Evolutionary conservation across 148 eudicot species (phyloP).

Genomic region (Salicornia ramosissima): DNA sequence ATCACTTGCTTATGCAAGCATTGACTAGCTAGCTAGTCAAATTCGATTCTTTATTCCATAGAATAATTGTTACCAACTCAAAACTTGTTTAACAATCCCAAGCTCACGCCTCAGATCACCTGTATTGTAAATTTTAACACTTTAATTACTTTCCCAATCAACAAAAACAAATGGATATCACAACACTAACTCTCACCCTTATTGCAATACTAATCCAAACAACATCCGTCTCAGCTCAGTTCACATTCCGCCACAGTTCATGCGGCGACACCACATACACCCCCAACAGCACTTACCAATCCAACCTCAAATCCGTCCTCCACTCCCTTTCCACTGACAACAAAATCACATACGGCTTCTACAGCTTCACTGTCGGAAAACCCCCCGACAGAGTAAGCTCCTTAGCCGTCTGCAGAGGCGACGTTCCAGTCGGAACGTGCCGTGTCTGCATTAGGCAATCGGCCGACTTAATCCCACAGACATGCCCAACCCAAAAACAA

Average conservation of each 20-base stretch:
- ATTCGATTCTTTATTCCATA: no score
- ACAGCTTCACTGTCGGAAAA: slow-evolving; percentile 21
- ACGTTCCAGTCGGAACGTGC: slow-evolving; percentile 24
- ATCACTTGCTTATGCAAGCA: no score
- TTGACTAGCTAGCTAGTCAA: no score
- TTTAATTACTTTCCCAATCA: not conserved
- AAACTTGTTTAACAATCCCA: no score
- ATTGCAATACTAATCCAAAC: not conserved
- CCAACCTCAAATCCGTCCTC: slow-evolving; percentile 22
- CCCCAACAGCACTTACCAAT: slow-evolving; percentile 24
- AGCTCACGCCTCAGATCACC: no score
- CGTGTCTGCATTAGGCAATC: slow-evolving; percentile 14
- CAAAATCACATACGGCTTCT: slow-evolving; percentile 23
- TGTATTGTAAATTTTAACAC: no score
- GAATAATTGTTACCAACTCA: no score
- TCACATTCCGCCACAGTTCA: slow-evolving; percentile 5
- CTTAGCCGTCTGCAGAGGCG: slow-evolving; percentile 22
- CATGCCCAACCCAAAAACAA: slow-evolving; percentile 14
- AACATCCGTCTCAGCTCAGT: slow-evolving; percentile 2
- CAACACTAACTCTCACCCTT: not conserved
- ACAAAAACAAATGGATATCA: not conserved
- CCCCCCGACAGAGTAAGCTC: slow-evolving; percentile 18
- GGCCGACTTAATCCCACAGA: not conserved
- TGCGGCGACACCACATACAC: slow-evolving; percentile 9
- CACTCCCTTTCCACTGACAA: slow-evolving; percentile 16